Evolutionary conservation across 805 yeast genomes (phyloP).

Genomic region (Monosporozyma siamensis): DNA sequence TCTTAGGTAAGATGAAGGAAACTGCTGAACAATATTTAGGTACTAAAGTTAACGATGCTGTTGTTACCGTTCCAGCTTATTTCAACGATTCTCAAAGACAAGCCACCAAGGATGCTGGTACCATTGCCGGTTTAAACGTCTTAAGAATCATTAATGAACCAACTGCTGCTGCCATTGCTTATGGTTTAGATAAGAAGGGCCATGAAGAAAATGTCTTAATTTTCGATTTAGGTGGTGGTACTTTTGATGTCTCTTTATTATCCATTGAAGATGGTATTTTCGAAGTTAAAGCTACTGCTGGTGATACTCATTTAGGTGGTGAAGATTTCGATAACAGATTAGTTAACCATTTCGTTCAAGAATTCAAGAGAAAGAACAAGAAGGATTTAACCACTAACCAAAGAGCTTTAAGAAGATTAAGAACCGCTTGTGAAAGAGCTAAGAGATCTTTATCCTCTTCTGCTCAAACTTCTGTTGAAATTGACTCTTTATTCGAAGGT

Average conservation of each 20-base stretch:
- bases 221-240: conserved; percentile 98
- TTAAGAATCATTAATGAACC: conserved; percentile 93
- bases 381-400: conserved; percentile 88
- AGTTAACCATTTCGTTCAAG: conserved; percentile 85
- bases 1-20: conserved; percentile 85
- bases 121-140: conserved; percentile 89
- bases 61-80: conserved; percentile 92
- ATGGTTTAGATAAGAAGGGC: conserved; percentile 69
- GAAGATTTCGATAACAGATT: conserved; percentile 96
- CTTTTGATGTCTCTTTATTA: conserved; percentile 92
- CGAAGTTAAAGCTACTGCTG: conserved; percentile 88
- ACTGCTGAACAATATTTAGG: conserved; percentile 90
- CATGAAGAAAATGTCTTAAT: conserved; percentile 83
- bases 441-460: conserved; percentile 97
- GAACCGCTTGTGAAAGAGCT: conserved; percentile 99
- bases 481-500: conserved; percentile 95
- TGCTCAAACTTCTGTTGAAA: conserved; percentile 93
- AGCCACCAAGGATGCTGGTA: conserved; percentile 95
- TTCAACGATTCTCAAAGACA: conserved; percentile 96
- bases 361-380: conserved; percentile 97
- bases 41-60: conserved; percentile 77
- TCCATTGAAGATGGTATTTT: conserved; percentile 94
- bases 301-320: conserved; percentile 91
- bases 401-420: conserved; percentile 95
- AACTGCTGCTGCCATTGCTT: conserved; percentile 95